Conservation (phyloP, 2,329 filamentous ascomycete species). For the Cercospora citrullina region DNA sequence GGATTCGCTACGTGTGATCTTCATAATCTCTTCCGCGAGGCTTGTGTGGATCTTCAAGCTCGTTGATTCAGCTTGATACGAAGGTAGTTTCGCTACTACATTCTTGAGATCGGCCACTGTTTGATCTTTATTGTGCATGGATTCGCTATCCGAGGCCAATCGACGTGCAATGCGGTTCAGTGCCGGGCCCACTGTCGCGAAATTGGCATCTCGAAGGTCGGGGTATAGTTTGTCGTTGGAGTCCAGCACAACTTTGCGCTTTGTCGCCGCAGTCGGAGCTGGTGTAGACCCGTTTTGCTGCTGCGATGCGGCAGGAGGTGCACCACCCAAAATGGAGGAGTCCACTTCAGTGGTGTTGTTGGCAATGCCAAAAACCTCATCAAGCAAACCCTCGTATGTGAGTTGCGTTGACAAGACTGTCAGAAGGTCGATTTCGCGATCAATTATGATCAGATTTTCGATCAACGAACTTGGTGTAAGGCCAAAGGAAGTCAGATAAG, state of each 20-base stretch:
- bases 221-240: slow-evolving; percentile 85
- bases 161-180: slow-evolving; percentile 89
- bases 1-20: slow-evolving; percentile 82
- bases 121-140: slow-evolving; percentile 74
- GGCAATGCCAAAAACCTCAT: slow-evolving; percentile 87
- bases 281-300: slow-evolving; percentile 35
- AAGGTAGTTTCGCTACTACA: slow-evolving; percentile 90
- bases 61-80: slow-evolving; percentile 89
- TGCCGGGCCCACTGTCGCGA: slow-evolving; percentile 85
- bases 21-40: slow-evolving; percentile 92
- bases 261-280: slow-evolving; percentile 60
- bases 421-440: slow-evolving; percentile 91
- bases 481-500: slow-evolving; percentile 58
- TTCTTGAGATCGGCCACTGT: slow-evolving; percentile 89
- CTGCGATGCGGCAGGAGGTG: slow-evolving; percentile 57
- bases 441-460: slow-evolving; percentile 91
- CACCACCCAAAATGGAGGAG: slow-evolving; percentile 79
- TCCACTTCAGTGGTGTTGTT: slow-evolving; percentile 94
- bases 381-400: slow-evolving; percentile 93
- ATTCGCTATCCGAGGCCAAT: slow-evolving; percentile 83
- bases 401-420: slow-evolving; percentile 90
- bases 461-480: slow-evolving; percentile 82
- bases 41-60: slow-evolving; percentile 90
- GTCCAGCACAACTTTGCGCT: slow-evolving; percentile 85
- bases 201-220: slow-evolving; percentile 87